These are phyloP conservation scores for Phellopilus nigrolimitatus DNA, from an alignment of 1,284 basidiomycete genomes.

Conservation along the genomic window DNA sequence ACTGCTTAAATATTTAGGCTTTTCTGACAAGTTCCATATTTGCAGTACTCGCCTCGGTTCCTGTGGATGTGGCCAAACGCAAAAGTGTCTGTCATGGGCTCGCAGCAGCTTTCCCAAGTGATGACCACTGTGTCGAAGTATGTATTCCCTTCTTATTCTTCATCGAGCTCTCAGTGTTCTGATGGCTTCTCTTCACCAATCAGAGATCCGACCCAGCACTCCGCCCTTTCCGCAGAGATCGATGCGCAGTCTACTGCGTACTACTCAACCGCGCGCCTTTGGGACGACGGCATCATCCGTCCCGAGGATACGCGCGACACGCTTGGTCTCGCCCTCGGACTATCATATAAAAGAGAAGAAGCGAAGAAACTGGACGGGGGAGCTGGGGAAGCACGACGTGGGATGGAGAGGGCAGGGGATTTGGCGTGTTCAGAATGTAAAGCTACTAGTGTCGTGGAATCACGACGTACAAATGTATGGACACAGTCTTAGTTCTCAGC, in stretches of 20 bases:
- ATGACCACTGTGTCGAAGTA: constrained; percentile 88
- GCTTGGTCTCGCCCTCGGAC: constrained; percentile 78
- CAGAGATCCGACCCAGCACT: constrained; percentile 74
- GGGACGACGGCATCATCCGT: constrained; percentile 94
- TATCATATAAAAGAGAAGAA: constrained; percentile 51
- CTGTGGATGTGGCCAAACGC: constrained; percentile 99
- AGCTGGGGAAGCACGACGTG: constrained; percentile 45
- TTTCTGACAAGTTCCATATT: background rate
- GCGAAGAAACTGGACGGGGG: constrained; percentile 24
- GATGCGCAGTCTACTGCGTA: constrained; percentile 82
- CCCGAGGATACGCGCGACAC: constrained; percentile 89
- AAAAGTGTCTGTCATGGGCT: constrained; percentile 96
- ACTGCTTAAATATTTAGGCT: background rate
- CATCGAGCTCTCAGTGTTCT: constrained; percentile 8
- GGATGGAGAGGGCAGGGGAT: constrained; percentile 72
- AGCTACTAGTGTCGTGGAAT: too few species aligned
- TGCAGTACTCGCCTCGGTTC: constrained; percentile 87
- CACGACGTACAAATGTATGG: too few species aligned
- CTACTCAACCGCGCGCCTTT: constrained; percentile 85
- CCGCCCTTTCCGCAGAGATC: constrained; percentile 72
- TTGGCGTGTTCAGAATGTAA: constrained; percentile 88
- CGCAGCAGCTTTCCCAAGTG: constrained; percentile 86
- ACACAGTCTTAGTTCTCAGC: too few species aligned
- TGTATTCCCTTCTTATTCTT: constrained; percentile 23
- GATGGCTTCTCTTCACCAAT: background rate